Conservation (phyloP, 495 filamentous ascomycete species). For the Penicillium subrubescens region DNA sequence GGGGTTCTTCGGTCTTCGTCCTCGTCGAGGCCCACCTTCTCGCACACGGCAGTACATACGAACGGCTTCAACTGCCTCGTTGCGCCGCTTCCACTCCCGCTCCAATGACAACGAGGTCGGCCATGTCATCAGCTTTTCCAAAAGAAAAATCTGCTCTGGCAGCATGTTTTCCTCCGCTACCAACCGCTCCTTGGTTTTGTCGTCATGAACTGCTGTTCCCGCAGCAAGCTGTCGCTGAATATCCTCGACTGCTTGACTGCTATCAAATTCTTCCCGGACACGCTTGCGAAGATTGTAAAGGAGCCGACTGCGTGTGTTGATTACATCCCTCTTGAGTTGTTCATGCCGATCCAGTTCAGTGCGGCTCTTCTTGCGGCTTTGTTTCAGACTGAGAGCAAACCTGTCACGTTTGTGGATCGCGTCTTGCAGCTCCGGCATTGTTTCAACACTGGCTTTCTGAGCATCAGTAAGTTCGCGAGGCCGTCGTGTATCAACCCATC, state of each 20-base stretch:
- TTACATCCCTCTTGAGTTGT: neutral
- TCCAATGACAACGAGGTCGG: neutral
- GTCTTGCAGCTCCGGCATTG: neutral
- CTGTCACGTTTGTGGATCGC: neutral
- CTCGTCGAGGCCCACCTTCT: neutral
- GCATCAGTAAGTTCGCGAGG: conserved; percentile 14
- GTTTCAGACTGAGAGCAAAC: neutral
- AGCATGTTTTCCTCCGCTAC: neutral
- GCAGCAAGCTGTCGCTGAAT: neutral
- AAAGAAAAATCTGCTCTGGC: neutral
- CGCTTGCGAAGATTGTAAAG: neutral
- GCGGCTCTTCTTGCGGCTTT: neutral
- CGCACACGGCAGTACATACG: neutral
- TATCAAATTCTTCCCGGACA: neutral
- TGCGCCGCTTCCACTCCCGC: neutral
- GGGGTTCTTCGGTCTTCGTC: neutral
- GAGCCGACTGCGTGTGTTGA: neutral
- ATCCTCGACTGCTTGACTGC: neutral
- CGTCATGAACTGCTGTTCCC: neutral
- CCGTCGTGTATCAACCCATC: conserved; percentile 38
- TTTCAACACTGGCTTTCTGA: neutral
- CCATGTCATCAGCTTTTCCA: neutral
- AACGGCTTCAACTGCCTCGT: neutral
- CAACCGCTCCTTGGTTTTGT: neutral
- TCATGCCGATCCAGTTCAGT: neutral